A percentile compares a stretch with the other conserved stretches of the same genome.
Conservation (phyloP, 805 yeast genomes). For the Phaffomyces opuntiae region DNA sequence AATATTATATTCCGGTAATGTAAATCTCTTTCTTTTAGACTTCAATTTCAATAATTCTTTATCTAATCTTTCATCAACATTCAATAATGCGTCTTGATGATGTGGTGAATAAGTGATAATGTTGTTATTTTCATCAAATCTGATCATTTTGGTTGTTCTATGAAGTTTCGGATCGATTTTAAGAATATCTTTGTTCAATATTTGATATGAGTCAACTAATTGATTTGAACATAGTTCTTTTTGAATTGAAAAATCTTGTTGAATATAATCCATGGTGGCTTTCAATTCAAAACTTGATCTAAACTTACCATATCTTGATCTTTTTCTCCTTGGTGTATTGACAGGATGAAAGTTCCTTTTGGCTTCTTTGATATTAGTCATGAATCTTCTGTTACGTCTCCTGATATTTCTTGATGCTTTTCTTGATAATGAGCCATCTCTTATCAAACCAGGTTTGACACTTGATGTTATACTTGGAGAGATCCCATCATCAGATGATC, state of each 20-base stretch:
- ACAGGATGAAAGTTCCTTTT: constrained; percentile 19
- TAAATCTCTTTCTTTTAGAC: background rate
- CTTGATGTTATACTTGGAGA: constrained; percentile 18
- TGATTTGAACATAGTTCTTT: constrained; percentile 18
- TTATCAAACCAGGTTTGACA: constrained; percentile 6
- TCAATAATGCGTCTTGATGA: constrained; percentile 13
- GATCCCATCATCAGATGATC: constrained; percentile 8
- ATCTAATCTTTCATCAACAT: constrained; percentile 19
- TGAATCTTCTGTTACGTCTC: constrained; percentile 14
- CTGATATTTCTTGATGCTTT: constrained; percentile 9
- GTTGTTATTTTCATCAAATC: constrained; percentile 22
- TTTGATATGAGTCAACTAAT: constrained; percentile 8
- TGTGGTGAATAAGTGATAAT: constrained; percentile 20
- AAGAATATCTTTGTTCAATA: constrained; percentile 7
- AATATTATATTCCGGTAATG: constrained; percentile 9
- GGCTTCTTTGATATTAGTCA: constrained; percentile 17
- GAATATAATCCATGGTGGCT: constrained; percentile 18
- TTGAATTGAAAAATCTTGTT: constrained; percentile 17
- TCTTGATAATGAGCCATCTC: constrained; percentile 4
- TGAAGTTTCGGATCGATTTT: constrained; percentile 11
- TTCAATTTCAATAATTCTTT: constrained; percentile 17
- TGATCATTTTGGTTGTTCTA: constrained; percentile 12
- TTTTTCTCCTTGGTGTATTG: constrained; percentile 17
- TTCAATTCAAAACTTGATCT: constrained; percentile 19
- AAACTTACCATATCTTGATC: constrained; percentile 20